Conservation (phyloP, 805 yeast genomes). For the Allodekkera sacchari region DNA sequence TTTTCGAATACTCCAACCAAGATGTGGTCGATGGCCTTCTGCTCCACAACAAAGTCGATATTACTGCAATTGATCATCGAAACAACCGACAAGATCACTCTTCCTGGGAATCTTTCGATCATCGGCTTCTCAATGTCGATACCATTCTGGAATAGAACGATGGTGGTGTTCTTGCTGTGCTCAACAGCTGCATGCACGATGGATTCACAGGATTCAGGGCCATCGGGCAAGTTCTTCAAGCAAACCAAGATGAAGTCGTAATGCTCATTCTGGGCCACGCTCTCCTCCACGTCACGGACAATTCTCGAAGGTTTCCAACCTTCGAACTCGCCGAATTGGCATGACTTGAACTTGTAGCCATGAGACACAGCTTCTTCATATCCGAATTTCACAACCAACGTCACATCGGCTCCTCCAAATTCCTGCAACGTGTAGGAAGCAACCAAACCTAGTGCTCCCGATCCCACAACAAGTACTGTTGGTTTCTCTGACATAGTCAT, state of each 20-base stretch:
- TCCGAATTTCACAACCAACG: slow-evolving; percentile 56
- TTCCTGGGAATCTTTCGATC: slow-evolving; percentile 24
- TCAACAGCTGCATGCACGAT: slow-evolving; percentile 31
- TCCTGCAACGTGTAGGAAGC: slow-evolving; percentile 53
- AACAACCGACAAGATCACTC: slow-evolving; percentile 29
- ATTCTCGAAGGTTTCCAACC: slow-evolving; percentile 48
- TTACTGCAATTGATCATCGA: slow-evolving; percentile 26
- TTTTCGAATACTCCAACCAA: slow-evolving; percentile 27
- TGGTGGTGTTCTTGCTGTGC: slow-evolving; percentile 16
- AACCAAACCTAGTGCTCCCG: slow-evolving; percentile 82
- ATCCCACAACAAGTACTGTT: slow-evolving; percentile 58
- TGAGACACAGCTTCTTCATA: slow-evolving; percentile 39
- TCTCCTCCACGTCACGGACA: slow-evolving; percentile 34
- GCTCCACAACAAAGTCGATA: slow-evolving; percentile 18
- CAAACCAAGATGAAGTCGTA: slow-evolving; percentile 53
- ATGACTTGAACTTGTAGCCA: slow-evolving; percentile 53
- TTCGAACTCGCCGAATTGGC: slow-evolving; percentile 46
- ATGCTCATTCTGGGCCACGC: slow-evolving; percentile 25
- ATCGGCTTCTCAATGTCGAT: slow-evolving; percentile 31
- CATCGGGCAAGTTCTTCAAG: slow-evolving; percentile 57
- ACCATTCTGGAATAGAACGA: slow-evolving; percentile 32
- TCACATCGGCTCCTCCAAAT: slow-evolving; percentile 38
- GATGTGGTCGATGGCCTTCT: slow-evolving; percentile 25
- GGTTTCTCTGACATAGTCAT: too few relatives aligned
- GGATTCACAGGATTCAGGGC: slow-evolving; percentile 31